Conservation (phyloP, 116 monocot genomes). For the Dioscorea cayenensis region DNA sequence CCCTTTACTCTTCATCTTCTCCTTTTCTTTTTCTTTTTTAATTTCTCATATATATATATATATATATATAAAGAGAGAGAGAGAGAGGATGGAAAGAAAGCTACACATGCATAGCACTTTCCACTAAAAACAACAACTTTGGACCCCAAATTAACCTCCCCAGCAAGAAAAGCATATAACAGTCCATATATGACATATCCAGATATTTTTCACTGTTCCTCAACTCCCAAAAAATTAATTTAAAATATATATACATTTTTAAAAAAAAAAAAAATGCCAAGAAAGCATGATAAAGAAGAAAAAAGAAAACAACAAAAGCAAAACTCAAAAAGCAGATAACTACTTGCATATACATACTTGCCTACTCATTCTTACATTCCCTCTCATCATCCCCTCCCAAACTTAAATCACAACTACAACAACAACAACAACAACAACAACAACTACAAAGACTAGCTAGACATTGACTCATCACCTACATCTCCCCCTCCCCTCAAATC, state of each 20-base stretch:
- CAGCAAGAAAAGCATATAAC: slow-evolving; percentile 61
- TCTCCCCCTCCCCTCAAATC: slow-evolving; percentile 5
- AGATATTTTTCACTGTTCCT: too few relatives aligned
- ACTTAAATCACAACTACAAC: background rate
- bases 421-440: background rate
- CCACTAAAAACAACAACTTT: slow-evolving; percentile 56
- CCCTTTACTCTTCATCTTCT: too few relatives aligned
- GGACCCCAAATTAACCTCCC: slow-evolving; percentile 57
- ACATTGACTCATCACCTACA: slow-evolving; percentile 15
- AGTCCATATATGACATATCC: slow-evolving; percentile 9
- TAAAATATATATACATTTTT: background rate
- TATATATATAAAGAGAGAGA: background rate
- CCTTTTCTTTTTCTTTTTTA: too few relatives aligned
- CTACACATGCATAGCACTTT: slow-evolving; percentile 76
- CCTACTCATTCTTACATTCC: background rate
- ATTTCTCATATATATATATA: too few relatives aligned
- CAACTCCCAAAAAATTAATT: slow-evolving; percentile 1
- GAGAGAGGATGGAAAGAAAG: slow-evolving; percentile 30
- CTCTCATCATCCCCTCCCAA: background rate
- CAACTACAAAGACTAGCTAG: background rate
- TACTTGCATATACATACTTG: slow-evolving; percentile 17
- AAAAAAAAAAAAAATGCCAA: background rate
- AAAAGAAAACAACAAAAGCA: slow-evolving; percentile 8
- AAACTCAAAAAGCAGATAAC: slow-evolving; percentile 18
- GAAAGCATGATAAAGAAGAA: background rate